These are phyloP conservation scores for Citeromyces siamensis DNA, from an alignment of 1,139 yeast species.

Conservation along the genomic window DNA sequence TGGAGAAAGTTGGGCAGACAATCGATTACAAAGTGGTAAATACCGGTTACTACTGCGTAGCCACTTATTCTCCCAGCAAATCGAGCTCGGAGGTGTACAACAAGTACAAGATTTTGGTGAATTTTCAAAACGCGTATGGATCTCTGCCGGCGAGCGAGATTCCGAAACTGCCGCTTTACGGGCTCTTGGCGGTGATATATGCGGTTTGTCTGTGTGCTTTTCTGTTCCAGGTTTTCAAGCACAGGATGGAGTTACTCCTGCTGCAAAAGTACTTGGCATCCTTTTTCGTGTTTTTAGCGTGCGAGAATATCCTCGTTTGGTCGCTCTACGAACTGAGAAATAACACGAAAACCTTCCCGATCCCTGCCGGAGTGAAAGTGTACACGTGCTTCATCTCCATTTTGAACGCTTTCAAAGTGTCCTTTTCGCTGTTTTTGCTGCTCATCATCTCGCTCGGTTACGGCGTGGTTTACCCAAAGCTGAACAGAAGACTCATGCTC, in stretches of 20 bases:
- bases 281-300: slow-evolving; percentile 69
- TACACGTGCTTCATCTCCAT: slow-evolving; percentile 72
- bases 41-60: slow-evolving; percentile 90
- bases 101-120: slow-evolving; percentile 50
- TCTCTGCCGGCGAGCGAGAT: slow-evolving; percentile 81
- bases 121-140: slow-evolving; percentile 88
- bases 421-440: slow-evolving; percentile 81
- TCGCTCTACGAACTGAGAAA: slow-evolving; percentile 82
- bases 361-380: slow-evolving; percentile 50
- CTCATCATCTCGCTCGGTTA: slow-evolving; percentile 85
- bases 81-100: slow-evolving; percentile 14
- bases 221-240: slow-evolving; percentile 77
- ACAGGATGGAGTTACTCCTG: slow-evolving; percentile 79
- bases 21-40: slow-evolving; percentile 50
- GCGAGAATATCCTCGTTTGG: slow-evolving; percentile 85
- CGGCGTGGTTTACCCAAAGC: slow-evolving; percentile 82
- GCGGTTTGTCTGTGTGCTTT: slow-evolving; percentile 72
- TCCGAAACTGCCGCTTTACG: slow-evolving; percentile 85
- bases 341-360: slow-evolving; percentile 30
- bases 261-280: slow-evolving; percentile 85
- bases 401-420: slow-evolving; percentile 68
- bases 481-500: slow-evolving; percentile 67
- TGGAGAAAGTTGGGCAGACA: slow-evolving; percentile 47
- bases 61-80: slow-evolving; percentile 39
- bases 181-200: slow-evolving; percentile 73